Base-by-base conservation (phyloP, 129 eudicot species). In the Deinandra increscens region DNA sequence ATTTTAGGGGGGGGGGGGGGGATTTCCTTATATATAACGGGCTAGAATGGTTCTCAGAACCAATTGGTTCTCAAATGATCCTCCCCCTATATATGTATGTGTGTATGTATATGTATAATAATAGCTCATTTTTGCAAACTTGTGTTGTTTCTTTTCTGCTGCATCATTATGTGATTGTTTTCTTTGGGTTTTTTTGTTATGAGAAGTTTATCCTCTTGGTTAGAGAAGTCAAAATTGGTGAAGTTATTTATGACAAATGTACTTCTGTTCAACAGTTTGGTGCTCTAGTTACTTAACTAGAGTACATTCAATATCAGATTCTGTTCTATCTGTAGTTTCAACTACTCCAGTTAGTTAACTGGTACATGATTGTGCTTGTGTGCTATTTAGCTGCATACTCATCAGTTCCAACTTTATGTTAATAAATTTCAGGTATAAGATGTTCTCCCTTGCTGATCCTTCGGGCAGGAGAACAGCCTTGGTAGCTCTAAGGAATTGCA, bases 401-500 rank as follows among this genome's bases (percentile, higher is more conserved):
- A 26, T 50, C 39, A 36, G 7, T 22, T 64, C 10, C 20, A 74
- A 23, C 36, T 58, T 19, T 45, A 45, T 62, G 64, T 60, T 56
- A 68, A 26, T 56, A 68, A 26, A 4, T 53, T 34, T 36, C 80
- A 92, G 98, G 96, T 92, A 78, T 72, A 89, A 60, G 75, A 92
- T 92, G 98, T 79, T 86, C 66, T 89, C 98, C 64, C 96, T 89
- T 79, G 81, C 83, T 75, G 98, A 92, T 81, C 78, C 89, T 53
- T 82, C 96, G 44, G 98, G 98, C 76, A 81, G 56, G 81, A 89
- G 91, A 80, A 92, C 98, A 51, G 91, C 96, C 9, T 75, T 78
- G 73, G 96, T 92, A 72, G 91, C 96, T 79, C 63, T 92, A 73
- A 86, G 98, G 79, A 92, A 92, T 81, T 92, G 98, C 81, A 71